phyloP scores from a whole-genome alignment of 2,329 filamentous ascomycete genomes.

The Cladophialophora exuberans region DNA sequence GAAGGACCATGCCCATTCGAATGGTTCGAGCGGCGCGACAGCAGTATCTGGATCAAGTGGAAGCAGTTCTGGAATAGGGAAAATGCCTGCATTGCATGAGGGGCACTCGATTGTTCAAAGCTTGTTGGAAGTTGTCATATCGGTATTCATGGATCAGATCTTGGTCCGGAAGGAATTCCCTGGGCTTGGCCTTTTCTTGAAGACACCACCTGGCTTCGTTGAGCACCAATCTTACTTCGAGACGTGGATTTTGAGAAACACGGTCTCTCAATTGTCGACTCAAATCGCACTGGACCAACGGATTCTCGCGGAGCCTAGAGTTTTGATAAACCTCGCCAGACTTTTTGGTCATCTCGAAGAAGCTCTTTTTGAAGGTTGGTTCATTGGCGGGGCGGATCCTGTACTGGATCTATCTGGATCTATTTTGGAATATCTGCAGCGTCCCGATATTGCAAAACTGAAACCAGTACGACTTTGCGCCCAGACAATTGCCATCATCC shows the following conservation, averaged over 20 bases:
- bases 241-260: constrained; percentile 79
- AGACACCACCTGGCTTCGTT: constrained; percentile 87
- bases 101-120: constrained; percentile 74
- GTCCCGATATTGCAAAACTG: constrained; percentile 75
- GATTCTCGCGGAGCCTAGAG: constrained; percentile 75
- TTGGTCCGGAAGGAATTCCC: constrained; percentile 86
- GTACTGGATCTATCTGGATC: constrained; percentile 85
- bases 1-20: constrained; percentile 23
- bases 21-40: constrained; percentile 3
- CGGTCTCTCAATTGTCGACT: constrained; percentile 71
- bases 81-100: constrained; percentile 55
- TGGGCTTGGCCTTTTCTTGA: constrained; percentile 81
- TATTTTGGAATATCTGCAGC: constrained; percentile 84
- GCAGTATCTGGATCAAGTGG: constrained; percentile 55
- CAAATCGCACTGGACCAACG: constrained; percentile 72
- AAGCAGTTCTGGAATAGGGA: constrained; percentile 43
- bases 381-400: constrained; percentile 81
- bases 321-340: constrained; percentile 83
- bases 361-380: constrained; percentile 94
- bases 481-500: constrained; percentile 76
- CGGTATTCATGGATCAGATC: constrained; percentile 83
- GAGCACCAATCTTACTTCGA: constrained; percentile 96
- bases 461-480: constrained; percentile 92
- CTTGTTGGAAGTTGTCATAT: constrained; percentile 75
- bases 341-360: constrained; percentile 82